Evolutionary conservation across 1,139 yeast genomes (phyloP).

Genomic region (Saccharomyces hybrid): DNA sequence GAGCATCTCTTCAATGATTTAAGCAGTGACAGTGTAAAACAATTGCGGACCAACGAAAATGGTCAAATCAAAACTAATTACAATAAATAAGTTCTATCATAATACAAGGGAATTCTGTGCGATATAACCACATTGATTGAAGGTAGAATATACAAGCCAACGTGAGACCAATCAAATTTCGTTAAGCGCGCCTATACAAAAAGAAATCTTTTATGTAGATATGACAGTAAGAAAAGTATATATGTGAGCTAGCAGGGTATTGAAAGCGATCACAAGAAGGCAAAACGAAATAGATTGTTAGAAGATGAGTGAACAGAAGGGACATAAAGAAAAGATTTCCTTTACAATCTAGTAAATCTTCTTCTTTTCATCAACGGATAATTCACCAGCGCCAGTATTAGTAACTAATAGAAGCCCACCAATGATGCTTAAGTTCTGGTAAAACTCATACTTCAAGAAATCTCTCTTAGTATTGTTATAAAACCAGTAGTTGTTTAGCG

Average conservation of each 20-base stretch:
- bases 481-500: conserved; percentile 86
- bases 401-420: conserved; percentile 90
- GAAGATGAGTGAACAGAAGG: background rate
- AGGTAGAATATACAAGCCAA: background rate
- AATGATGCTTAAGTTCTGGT: conserved; percentile 88
- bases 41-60: background rate
- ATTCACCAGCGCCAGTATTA: conserved; percentile 93
- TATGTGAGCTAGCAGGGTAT: background rate
- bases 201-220: background rate
- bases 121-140: background rate
- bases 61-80: background rate
- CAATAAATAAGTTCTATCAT: background rate
- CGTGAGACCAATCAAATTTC: background rate
- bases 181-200: background rate
- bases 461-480: conserved; percentile 68
- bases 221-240: background rate
- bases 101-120: background rate
- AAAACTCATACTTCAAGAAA: conserved; percentile 84
- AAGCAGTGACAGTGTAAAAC: background rate
- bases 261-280: background rate
- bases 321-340: background rate
- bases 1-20: background rate
- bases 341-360: conserved; percentile 57
- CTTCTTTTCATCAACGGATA: conserved; percentile 92
- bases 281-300: background rate